A percentile compares a stretch with the other conserved stretches of the same genome.
Conservation (phyloP, 441 rosid genomes). For the Metrosideros polymorpha region DNA sequence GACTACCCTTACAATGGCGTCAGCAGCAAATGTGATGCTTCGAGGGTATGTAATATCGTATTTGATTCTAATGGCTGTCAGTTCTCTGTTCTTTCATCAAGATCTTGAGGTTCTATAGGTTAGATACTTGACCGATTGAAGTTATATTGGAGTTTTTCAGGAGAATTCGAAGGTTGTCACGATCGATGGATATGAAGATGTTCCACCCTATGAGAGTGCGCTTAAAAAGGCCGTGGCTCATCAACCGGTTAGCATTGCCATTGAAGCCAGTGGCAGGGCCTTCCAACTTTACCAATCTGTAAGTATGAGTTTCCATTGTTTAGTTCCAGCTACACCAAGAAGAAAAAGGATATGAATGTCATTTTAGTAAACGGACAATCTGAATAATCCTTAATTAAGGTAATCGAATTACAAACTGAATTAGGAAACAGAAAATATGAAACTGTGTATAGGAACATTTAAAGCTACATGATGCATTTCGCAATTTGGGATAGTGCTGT, state of each 20-base stretch:
- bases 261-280: conserved; percentile 4
- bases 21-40: neutral
- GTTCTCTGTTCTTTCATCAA: neutral
- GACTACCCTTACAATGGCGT: conserved; percentile 4
- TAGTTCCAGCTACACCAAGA: neutral
- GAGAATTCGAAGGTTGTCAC: conserved; percentile 6
- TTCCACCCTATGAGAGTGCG: neutral
- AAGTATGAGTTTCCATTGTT: neutral
- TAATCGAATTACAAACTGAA: too few species aligned
- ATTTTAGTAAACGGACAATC: neutral
- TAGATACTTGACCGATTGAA: neutral
- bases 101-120: neutral
- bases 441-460: too few species aligned
- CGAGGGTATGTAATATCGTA: neutral
- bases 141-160: neutral
- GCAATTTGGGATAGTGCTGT: neutral
- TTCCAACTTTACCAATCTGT: conserved; percentile 7
- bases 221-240: conserved; percentile 4
- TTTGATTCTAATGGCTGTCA: neutral
- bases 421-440: too few species aligned
- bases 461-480: too few species aligned
- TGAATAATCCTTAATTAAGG: neutral
- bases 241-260: conserved; percentile 4
- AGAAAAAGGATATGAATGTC: neutral
- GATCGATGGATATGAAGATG: conserved; percentile 2